Conservation (phyloP, 305 asterid genomes). For the Fraxinus dipetala region DNA sequence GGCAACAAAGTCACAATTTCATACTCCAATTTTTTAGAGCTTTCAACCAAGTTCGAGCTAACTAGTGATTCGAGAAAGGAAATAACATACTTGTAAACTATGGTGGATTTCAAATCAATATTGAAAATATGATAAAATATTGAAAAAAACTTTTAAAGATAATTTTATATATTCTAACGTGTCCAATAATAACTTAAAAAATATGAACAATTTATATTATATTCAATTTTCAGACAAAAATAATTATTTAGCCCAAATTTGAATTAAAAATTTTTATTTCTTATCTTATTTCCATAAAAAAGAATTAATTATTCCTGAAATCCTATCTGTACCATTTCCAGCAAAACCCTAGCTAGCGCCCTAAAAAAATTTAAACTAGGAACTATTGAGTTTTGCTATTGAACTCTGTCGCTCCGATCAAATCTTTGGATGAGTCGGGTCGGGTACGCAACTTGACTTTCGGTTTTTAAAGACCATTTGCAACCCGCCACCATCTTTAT, state of each 20-base stretch:
- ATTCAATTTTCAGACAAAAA: neutral
- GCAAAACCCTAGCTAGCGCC: neutral
- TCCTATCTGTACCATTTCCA: neutral
- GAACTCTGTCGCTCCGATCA: neutral
- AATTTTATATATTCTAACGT: neutral
- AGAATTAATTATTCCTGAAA: neutral
- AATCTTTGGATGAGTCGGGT: neutral
- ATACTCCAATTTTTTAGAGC: neutral
- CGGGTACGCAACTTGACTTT: neutral
- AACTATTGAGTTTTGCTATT: neutral
- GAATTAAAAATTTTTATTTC: neutral
- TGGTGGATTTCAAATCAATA: neutral
- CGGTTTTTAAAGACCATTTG: slow-evolving; percentile 7
- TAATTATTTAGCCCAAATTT: neutral
- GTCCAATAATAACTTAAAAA: neutral
- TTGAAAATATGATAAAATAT: neutral
- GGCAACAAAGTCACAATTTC: neutral
- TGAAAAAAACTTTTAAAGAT: neutral
- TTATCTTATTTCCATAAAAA: neutral
- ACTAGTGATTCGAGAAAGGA: neutral
- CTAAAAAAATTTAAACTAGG: neutral
- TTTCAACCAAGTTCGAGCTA: neutral
- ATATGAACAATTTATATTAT: neutral
- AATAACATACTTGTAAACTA: neutral
- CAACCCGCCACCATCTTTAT: neutral